Evolutionary conservation across 306 rosid species (phyloP).

Genomic region (Ziziphus jujuba): DNA sequence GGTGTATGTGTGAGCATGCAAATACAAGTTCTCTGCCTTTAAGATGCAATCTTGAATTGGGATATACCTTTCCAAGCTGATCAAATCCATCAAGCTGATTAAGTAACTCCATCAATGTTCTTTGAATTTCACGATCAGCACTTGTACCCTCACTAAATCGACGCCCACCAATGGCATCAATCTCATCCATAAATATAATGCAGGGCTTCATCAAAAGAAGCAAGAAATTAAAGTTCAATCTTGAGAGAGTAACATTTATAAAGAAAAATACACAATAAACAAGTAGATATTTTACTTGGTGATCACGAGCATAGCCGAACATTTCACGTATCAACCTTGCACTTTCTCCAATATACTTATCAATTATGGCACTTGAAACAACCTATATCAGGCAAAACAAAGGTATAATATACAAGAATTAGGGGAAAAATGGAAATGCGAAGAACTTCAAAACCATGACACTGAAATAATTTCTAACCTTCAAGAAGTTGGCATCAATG

Average conservation of each 20-base stretch:
- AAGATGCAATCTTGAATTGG: not conserved
- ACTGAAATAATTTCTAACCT: slow-evolving; percentile 44
- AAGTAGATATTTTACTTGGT: slow-evolving; percentile 58
- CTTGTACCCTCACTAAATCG: slow-evolving; percentile 98
- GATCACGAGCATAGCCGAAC: slow-evolving; percentile 99
- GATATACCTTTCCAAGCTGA: slow-evolving; percentile 86
- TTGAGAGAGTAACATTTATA: not conserved
- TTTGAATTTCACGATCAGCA: slow-evolving; percentile 96
- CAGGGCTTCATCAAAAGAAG: slow-evolving; percentile 66
- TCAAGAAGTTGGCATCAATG: slow-evolving; percentile 90
- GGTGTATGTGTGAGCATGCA: not conserved
- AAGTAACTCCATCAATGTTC: slow-evolving; percentile 93
- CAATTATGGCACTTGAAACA: slow-evolving; percentile 95
- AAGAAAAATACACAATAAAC: not conserved
- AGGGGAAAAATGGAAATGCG: not conserved
- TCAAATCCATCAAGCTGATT: slow-evolving; percentile 99
- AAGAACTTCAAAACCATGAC: not conserved
- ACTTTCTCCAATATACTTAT: slow-evolving; percentile 94
- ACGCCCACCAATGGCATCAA: slow-evolving; percentile 99
- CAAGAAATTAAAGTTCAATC: slow-evolving; percentile 12
- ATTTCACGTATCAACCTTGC: slow-evolving; percentile 92
- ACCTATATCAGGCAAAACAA: slow-evolving; percentile 45
- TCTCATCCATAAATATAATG: slow-evolving; percentile 99
- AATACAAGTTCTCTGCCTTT: not conserved
- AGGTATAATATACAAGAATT: not conserved